These are phyloP conservation scores for Toxicodendron radicans DNA, from an alignment of 345 rosid species.

Conservation along the genomic window DNA sequence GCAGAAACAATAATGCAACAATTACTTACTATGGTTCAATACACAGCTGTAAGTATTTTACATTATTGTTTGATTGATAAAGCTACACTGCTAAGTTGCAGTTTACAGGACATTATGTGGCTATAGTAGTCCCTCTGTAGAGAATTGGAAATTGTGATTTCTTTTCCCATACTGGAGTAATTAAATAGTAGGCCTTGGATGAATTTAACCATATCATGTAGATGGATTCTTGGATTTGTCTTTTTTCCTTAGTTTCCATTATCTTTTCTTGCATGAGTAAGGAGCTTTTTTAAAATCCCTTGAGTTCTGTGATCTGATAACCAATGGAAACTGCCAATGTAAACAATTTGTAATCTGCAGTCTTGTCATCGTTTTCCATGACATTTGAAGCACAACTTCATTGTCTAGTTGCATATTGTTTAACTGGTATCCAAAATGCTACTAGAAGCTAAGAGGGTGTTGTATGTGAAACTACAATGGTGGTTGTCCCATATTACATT, in stretches of 20 bases:
- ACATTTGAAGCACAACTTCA: conserved; percentile 1
- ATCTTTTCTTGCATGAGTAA: background rate
- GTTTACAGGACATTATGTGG: conserved; percentile 9
- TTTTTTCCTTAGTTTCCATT: background rate
- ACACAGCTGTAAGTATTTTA: conserved; percentile 76
- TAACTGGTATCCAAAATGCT: background rate
- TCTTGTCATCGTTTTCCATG: background rate
- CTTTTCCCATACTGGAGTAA: background rate
- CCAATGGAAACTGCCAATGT: too few species aligned
- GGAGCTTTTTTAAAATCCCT: too few species aligned
- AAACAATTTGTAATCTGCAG: too few species aligned
- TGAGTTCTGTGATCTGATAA: too few species aligned
- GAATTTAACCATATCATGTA: background rate
- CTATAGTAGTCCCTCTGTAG: background rate
- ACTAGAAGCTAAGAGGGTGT: background rate
- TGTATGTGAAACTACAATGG: background rate
- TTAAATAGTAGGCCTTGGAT: background rate
- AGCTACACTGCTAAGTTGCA: conserved; percentile 14
- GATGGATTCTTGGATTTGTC: background rate
- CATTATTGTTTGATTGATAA: background rate
- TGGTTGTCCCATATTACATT: background rate
- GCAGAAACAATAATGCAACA: conserved; percentile 71
- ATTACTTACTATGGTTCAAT: conserved; percentile 74
- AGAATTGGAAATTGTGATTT: background rate
- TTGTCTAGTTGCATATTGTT: background rate